These are phyloP conservation scores for Citrus cavaleriei DNA, from an alignment of 345 rosid genomes.

Conservation along the genomic window DNA sequence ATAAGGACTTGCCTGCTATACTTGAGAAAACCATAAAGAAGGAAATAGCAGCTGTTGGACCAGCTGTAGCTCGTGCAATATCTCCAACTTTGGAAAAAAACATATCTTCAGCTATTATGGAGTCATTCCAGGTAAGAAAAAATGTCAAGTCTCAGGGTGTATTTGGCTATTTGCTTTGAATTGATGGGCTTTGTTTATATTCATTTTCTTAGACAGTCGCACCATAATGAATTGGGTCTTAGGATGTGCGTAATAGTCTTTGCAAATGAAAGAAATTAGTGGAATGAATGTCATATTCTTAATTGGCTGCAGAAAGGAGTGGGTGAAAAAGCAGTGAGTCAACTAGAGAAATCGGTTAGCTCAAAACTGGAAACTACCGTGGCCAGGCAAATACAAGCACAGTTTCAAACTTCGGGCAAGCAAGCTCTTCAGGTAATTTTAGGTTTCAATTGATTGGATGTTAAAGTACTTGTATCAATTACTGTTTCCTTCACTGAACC, in stretches of 20 bases:
- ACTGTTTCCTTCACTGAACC: not conserved
- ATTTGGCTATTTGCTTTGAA: not conserved
- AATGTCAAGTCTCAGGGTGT: not conserved
- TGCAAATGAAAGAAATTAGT: not conserved
- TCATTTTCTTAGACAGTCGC: not conserved
- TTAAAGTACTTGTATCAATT: not conserved
- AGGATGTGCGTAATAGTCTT: not conserved
- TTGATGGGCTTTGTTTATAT: not conserved
- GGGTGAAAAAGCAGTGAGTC: slow-evolving; percentile 62
- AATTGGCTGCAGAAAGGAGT: slow-evolving; percentile 58
- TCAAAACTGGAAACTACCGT: slow-evolving; percentile 61
- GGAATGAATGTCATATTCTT: slow-evolving; percentile 1
- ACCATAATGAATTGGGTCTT: not conserved
- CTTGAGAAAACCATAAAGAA: slow-evolving; percentile 61
- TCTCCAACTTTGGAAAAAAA: slow-evolving; percentile 57
- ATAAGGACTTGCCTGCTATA: slow-evolving; percentile 45
- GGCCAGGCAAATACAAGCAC: slow-evolving; percentile 71
- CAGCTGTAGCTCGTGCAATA: slow-evolving; percentile 44
- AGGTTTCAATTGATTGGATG: not conserved
- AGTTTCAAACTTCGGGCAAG: slow-evolving; percentile 72
- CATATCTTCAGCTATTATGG: slow-evolving; percentile 50
- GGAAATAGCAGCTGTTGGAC: slow-evolving; percentile 53
- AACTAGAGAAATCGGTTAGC: slow-evolving; percentile 58
- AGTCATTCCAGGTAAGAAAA: slow-evolving; percentile 63
- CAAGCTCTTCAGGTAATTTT: slow-evolving; percentile 71